Conservation (phyloP, 2,329 filamentous ascomycete genomes). For the Ampelomyces quisqualis region DNA sequence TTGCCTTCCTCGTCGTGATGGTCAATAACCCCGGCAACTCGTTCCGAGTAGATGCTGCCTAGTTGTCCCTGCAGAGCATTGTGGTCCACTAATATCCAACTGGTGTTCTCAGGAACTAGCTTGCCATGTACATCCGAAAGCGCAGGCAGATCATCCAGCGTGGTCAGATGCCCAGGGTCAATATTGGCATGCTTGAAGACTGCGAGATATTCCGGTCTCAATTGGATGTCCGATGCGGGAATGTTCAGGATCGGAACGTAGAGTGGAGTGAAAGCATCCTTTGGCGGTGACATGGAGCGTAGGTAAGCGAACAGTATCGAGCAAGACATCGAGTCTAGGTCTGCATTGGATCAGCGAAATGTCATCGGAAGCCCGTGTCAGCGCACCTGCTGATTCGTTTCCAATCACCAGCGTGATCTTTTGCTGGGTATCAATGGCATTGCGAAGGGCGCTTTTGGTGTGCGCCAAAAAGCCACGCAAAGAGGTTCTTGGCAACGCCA, state of each 20-base stretch:
- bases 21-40: conserved; percentile 69
- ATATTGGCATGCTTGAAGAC: conserved; percentile 64
- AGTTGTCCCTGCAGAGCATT: conserved; percentile 68
- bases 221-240: conserved; percentile 63
- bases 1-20: conserved; percentile 73
- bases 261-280: conserved; percentile 50
- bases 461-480: conserved; percentile 50
- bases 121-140: conserved; percentile 52
- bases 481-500: conserved; percentile 50
- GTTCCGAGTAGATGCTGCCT: conserved; percentile 52
- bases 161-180: conserved; percentile 63
- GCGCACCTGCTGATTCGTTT: conserved; percentile 54
- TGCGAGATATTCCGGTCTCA: conserved; percentile 72
- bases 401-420: conserved; percentile 54
- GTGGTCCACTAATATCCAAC: conserved; percentile 78
- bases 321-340: conserved; percentile 78
- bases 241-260: conserved; percentile 76
- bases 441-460: conserved; percentile 47
- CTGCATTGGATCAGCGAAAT: conserved; percentile 47
- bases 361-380: neutral
- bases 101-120: conserved; percentile 58
- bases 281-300: conserved; percentile 58
- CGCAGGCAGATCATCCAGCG: conserved; percentile 58
- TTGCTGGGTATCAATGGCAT: conserved; percentile 43
- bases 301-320: conserved; percentile 74